phyloP scores from a whole-genome alignment of 345 rosid species.

The Reutealis trisperma region DNA sequence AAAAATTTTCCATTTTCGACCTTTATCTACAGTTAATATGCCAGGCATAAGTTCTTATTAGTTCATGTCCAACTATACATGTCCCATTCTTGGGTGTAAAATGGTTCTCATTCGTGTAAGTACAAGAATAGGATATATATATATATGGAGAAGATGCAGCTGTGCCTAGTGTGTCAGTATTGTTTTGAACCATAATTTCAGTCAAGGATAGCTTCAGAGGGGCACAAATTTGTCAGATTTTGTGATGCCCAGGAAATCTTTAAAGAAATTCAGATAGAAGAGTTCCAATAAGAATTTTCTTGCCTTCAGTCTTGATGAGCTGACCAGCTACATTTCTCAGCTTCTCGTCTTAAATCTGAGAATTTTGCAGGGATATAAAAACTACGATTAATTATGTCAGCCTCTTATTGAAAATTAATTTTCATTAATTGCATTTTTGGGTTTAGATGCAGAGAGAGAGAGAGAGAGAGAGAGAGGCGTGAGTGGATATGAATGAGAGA shows the following conservation, averaged over 20 bases:
- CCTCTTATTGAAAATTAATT: too few relatives aligned
- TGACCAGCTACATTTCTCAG: neutral
- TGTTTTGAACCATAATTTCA: neutral
- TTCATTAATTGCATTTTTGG: too few relatives aligned
- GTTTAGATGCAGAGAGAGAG: too few relatives aligned
- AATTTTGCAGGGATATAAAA: constrained; percentile 80
- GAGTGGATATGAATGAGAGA: too few relatives aligned
- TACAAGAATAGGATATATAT: neutral
- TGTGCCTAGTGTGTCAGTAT: neutral
- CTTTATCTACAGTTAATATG: too few relatives aligned
- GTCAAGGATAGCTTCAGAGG: neutral
- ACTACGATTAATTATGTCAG: too few relatives aligned
- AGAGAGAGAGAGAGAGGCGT: too few relatives aligned
- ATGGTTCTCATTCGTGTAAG: neutral
- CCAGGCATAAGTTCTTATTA: neutral
- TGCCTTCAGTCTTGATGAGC: neutral
- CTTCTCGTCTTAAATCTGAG: constrained; percentile 21
- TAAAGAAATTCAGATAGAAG: neutral
- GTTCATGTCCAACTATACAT: neutral
- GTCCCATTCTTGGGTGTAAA: neutral
- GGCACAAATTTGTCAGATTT: neutral
- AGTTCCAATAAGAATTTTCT: neutral
- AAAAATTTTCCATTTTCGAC: too few relatives aligned
- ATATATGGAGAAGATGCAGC: neutral
- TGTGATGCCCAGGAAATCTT: neutral